phyloP scores from a whole-genome alignment of 1,139 yeast species.

The Diutina pseudorugosa region DNA sequence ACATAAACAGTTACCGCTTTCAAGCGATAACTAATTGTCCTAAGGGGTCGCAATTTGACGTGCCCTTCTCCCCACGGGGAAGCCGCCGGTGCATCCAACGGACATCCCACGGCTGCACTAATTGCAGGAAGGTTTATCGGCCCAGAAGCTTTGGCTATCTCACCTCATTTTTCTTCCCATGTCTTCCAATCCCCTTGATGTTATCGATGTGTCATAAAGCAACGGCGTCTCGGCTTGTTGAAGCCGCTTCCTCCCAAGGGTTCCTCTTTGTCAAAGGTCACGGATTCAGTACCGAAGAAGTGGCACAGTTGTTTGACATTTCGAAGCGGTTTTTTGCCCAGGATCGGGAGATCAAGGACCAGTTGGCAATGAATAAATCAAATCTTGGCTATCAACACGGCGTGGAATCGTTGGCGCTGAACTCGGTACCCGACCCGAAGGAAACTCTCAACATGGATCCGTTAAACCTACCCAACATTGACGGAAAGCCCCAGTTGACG shows the following conservation, averaged over 20 bases:
- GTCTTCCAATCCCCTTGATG: conserved; percentile 28
- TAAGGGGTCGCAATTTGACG: neutral
- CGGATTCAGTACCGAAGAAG: conserved; percentile 46
- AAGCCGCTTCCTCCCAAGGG: conserved; percentile 61
- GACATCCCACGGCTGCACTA: neutral
- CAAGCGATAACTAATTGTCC: no score
- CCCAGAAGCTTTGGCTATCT: neutral
- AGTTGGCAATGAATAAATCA: conserved; percentile 32
- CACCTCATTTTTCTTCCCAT: neutral
- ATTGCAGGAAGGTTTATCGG: neutral
- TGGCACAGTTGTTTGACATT: conserved; percentile 37
- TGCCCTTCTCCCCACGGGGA: neutral
- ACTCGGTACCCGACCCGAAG: conserved; percentile 46
- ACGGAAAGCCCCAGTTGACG: conserved; percentile 21
- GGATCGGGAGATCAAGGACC: conserved; percentile 35
- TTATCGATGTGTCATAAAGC: conserved; percentile 42
- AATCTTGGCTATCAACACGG: conserved; percentile 55
- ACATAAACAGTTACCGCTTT: no score
- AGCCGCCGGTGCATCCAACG: neutral
- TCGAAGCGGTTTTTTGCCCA: conserved; percentile 46
- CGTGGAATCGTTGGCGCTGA: conserved; percentile 47
- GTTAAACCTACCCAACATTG: conserved; percentile 31
- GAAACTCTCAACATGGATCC: conserved; percentile 37
- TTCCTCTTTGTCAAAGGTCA: conserved; percentile 67
- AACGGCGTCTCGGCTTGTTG: conserved; percentile 40